These are phyloP conservation scores for Yamadazyma endophytica DNA, from an alignment of 805 yeast species.

Conservation along the genomic window DNA sequence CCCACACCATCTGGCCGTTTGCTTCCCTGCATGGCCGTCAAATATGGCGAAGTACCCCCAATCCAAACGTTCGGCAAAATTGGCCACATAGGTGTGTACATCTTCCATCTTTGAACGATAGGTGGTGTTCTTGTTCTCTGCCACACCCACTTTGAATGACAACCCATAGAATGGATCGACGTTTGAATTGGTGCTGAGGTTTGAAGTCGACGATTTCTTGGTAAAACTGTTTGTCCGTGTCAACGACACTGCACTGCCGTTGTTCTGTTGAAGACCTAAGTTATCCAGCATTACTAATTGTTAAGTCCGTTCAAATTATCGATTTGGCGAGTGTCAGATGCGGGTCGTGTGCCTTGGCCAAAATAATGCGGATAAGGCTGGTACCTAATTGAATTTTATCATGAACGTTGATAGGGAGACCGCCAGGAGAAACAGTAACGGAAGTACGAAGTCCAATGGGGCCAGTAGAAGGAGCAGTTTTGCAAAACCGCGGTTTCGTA, in stretches of 20 bases:
- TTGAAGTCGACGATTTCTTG: constrained; percentile 12
- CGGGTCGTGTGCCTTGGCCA: too few species aligned
- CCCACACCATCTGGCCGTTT: constrained; percentile 93
- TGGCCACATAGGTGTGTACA: constrained; percentile 88
- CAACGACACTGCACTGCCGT: constrained; percentile 10
- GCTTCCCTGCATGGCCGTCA: constrained; percentile 97
- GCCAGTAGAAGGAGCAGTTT: too few species aligned
- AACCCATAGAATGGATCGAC: constrained; percentile 50
- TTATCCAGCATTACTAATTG: background rate
- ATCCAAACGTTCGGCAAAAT: constrained; percentile 84
- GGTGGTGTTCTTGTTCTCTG: constrained; percentile 80
- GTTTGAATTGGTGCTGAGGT: constrained; percentile 7
- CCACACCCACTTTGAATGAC: constrained; percentile 81
- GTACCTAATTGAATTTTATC: too few species aligned
- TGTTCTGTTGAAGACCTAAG: constrained; percentile 2
- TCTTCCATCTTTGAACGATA: constrained; percentile 93
- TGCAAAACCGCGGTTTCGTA: constrained; percentile 4
- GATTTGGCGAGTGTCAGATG: too few species aligned
- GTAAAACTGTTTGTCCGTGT: constrained; percentile 7
- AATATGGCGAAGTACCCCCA: constrained; percentile 95
- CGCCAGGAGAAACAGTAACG: too few species aligned
- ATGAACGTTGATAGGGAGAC: too few species aligned
- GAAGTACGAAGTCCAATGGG: too few species aligned
- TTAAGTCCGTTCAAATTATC: too few species aligned
- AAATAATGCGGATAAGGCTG: too few species aligned